Base-by-base conservation (phyloP, 2,329 filamentous ascomycete genomes). In the Ceratocystis eucalypticola region DNA sequence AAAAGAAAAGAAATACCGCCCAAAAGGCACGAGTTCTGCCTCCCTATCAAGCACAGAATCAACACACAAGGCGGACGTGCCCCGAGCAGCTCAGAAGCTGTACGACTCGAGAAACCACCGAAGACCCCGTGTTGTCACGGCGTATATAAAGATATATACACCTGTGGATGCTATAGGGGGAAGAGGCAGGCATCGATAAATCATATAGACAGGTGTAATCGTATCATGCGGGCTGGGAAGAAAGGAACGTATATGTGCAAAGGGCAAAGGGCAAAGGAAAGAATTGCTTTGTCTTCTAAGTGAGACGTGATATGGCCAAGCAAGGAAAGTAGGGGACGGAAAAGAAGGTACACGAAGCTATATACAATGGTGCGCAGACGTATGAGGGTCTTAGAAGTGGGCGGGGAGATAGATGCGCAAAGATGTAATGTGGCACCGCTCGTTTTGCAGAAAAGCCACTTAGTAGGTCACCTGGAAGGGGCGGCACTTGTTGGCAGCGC, bases 401-500 rank as follows among this genome's bases (percentile, higher is more conserved):
- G 33, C 33, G 12, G 12, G 37, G 10, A 20, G 20, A 55, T 20
- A 53, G 55, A 25, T 4, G 10, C 10, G 37, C 37, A 41, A 15
- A 10, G 12, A 15, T 15, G 10, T 5, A 3, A 41, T 41, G 12
- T 12, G 3, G 10, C 37, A 4, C 10, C 10, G 5, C 10, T 15
- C 12, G 0, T 12, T 15, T 12, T 15, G 37, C 37, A 41, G 37
- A 12, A 2, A 15, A 25, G 55, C 37, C 61, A 6, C 22, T 48
- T 62, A 62, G 22, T 17, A 46, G 30, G 2, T 37, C 55, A 2
- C 25, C 25, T 8, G 10, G 41, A 46, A 79, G 2, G 77, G 75
- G 25, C 76, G 73, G 70, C 77, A 80, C 64, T 73, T 73, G 37
- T 73, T 74, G 3, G 75, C 77, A 2, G 76, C 55, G 65, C 78